These are phyloP conservation scores for Aspergillus conjunctus DNA, from an alignment of 495 filamentous ascomycete genomes.

Conservation along the genomic window DNA sequence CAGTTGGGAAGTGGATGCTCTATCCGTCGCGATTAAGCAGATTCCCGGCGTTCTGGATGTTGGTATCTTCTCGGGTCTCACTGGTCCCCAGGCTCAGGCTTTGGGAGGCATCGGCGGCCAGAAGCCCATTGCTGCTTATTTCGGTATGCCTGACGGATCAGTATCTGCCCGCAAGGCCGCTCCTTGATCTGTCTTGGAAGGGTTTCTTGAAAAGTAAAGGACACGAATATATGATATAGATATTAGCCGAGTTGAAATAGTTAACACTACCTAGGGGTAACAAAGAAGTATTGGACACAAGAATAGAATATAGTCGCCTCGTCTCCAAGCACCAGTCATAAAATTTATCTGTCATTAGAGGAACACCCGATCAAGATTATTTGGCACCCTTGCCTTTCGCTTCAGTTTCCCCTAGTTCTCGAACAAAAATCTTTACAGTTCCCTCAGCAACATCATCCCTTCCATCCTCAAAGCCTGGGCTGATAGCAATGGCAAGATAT, in stretches of 20 bases:
- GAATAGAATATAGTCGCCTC: slow-evolving; percentile 7
- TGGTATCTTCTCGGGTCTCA: slow-evolving; percentile 81
- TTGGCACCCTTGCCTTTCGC: slow-evolving; percentile 82
- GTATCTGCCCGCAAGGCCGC: slow-evolving; percentile 55
- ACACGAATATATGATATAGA: slow-evolving; percentile 26
- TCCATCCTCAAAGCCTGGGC: slow-evolving; percentile 91
- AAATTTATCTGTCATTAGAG: slow-evolving; percentile 19
- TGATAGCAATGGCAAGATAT: slow-evolving; percentile 79
- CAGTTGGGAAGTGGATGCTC: slow-evolving; percentile 73
- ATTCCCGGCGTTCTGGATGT: slow-evolving; percentile 90
- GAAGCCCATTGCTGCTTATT: slow-evolving; percentile 91
- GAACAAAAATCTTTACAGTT: slow-evolving; percentile 71
- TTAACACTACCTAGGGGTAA: slow-evolving; percentile 12
- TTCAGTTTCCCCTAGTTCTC: slow-evolving; percentile 83
- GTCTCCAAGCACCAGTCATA: slow-evolving; percentile 19
- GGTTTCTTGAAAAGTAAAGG: slow-evolving; percentile 3
- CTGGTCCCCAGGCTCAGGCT: slow-evolving; percentile 66
- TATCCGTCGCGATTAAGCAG: slow-evolving; percentile 72
- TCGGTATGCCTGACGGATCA: slow-evolving; percentile 82
- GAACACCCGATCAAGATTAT: slow-evolving; percentile 30
- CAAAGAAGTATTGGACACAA: slow-evolving; percentile 1
- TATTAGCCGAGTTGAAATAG: slow-evolving; percentile 17
- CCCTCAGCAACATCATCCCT: slow-evolving; percentile 74
- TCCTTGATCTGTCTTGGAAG: slow-evolving; percentile 20
- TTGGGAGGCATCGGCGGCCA: slow-evolving; percentile 70